These are phyloP conservation scores for Plasmodium vivax DNA, from an alignment of 169 alveolate species.

Conservation along the genomic window DNA sequence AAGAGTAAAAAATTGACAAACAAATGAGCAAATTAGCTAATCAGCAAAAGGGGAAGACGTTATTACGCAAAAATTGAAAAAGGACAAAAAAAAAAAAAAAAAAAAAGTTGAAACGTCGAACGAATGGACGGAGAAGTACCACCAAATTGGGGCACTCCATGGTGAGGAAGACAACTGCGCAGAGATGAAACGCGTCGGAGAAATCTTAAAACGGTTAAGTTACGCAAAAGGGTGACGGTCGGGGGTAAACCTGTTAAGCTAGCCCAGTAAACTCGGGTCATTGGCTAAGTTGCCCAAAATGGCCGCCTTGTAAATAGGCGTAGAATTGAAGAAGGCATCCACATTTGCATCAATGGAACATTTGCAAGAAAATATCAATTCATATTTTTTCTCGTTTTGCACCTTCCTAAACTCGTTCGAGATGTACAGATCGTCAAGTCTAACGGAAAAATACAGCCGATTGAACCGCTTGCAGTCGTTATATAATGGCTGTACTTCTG, in stretches of 20 bases:
- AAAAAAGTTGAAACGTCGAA: background rate
- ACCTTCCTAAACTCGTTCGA: constrained; percentile 66
- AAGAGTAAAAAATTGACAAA: background rate
- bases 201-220: background rate
- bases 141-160: background rate
- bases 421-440: constrained; percentile 54
- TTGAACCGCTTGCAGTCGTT: constrained; percentile 79
- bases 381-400: constrained; percentile 66
- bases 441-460: constrained; percentile 73
- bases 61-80: background rate
- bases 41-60: background rate
- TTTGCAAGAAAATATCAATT: constrained; percentile 75
- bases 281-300: constrained; percentile 42
- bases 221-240: background rate
- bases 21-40: background rate
- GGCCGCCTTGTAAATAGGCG: constrained; percentile 7
- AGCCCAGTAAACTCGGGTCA: constrained; percentile 29
- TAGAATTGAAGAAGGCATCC: constrained; percentile 34
- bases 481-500: constrained; percentile 75
- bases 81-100: background rate
- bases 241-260: background rate
- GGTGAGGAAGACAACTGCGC: background rate
- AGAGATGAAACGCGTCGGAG: background rate
- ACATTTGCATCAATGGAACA: constrained; percentile 71
- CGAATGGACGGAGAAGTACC: background rate